Conservation (phyloP, 139 green algal species). For the Cymbomonas tetramitiformis region DNA sequence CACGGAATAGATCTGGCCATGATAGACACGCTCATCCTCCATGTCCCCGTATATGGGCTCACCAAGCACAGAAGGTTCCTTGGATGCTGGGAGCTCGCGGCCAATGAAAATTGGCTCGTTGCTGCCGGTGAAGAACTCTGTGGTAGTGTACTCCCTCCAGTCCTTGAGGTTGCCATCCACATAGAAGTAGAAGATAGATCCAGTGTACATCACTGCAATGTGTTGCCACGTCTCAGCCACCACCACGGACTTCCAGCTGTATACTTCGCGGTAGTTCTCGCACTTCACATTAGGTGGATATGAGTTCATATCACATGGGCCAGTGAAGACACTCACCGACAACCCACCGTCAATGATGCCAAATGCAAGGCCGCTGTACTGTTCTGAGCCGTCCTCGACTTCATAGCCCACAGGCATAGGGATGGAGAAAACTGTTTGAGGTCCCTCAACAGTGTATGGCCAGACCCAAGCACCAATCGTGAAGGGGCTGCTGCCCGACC, state of each 20-base stretch:
- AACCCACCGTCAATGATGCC: slow-evolving; percentile 13
- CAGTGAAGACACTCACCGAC: neutral
- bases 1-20: too few relatives aligned
- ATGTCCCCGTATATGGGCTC: too few relatives aligned
- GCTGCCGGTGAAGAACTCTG: too few relatives aligned
- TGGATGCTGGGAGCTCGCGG: too few relatives aligned
- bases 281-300: neutral
- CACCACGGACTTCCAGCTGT: slow-evolving; percentile 1
- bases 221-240: slow-evolving; percentile 11
- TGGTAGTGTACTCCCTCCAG: too few relatives aligned
- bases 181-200: slow-evolving; percentile 6
- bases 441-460: slow-evolving; percentile 4
- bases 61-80: too few relatives aligned
- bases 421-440: neutral
- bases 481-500: slow-evolving; percentile 8
- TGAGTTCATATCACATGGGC: slow-evolving; percentile 1
- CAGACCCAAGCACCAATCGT: slow-evolving; percentile 17
- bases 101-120: too few relatives aligned
- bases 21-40: too few relatives aligned
- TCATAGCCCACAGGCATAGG: neutral
- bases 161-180: slow-evolving; percentile 16
- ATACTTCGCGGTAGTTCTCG: slow-evolving; percentile 10
- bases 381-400: too few relatives aligned
- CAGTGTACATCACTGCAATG: slow-evolving; percentile 15
- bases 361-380: slow-evolving; percentile 7